These are phyloP conservation scores for Fomitiporia mediterranea DNA, from an alignment of 1,284 basidiomycete genomes.

Conservation along the genomic window DNA sequence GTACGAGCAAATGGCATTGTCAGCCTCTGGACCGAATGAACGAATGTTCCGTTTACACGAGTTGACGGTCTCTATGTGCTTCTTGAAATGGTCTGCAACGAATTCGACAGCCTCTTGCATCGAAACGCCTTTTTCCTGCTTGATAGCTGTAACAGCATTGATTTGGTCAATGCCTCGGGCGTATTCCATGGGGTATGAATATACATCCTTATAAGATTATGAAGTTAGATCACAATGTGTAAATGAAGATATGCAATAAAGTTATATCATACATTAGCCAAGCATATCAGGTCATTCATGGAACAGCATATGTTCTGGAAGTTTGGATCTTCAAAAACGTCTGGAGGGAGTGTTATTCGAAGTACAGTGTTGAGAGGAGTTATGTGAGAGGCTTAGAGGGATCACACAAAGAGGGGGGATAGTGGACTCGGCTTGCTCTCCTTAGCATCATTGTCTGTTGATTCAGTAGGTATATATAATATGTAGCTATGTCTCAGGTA, in stretches of 20 bases:
- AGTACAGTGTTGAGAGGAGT: no score
- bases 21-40: conserved; percentile 30
- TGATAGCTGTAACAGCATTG: conserved; percentile 39
- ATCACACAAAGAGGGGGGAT: no score
- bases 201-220: conserved; percentile 46
- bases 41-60: conserved; percentile 28
- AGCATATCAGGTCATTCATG: conserved; percentile 34
- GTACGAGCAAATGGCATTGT: conserved; percentile 32
- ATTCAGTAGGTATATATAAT: no score
- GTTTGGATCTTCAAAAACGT: conserved; percentile 11
- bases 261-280: conserved; percentile 36
- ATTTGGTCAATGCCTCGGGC: conserved; percentile 34
- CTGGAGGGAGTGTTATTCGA: conserved; percentile 16
- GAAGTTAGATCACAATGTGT: not conserved
- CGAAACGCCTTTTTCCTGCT: conserved; percentile 31
- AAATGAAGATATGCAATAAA: not conserved
- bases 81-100: conserved; percentile 29
- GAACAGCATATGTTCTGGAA: conserved; percentile 4
- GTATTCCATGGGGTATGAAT: conserved; percentile 60
- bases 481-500: no score
- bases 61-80: conserved; percentile 31
- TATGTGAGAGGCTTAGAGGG: no score
- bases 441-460: no score
- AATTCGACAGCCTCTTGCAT: conserved; percentile 36
- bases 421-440: no score